A percentile compares a stretch with the other conserved stretches of the same genome.
Conservation (phyloP, 1,284 basidiomycete genomes). For the Kalmanozyma brasiliensis region DNA sequence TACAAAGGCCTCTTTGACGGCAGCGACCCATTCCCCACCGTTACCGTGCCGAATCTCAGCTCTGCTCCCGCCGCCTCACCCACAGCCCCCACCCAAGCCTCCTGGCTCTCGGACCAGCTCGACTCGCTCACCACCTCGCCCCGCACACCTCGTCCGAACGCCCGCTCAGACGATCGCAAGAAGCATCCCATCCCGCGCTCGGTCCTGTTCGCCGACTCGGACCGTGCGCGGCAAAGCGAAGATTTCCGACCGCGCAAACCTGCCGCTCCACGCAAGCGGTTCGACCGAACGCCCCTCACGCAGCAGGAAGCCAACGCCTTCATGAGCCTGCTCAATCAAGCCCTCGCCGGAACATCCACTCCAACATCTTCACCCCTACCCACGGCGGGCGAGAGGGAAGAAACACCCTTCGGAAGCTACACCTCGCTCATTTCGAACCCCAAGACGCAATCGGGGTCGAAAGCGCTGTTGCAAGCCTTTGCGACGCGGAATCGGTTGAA, state of each 20-base stretch:
- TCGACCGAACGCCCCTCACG: conserved; percentile 35
- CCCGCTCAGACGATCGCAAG: conserved; percentile 6
- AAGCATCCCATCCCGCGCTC: conserved; percentile 32
- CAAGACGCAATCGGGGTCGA: conserved; percentile 18
- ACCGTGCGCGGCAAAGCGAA: conserved; percentile 19
- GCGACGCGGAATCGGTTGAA: conserved; percentile 29
- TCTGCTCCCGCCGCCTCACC: background rate
- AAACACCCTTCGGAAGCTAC: conserved; percentile 39
- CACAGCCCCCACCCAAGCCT: background rate
- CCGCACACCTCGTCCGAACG: conserved; percentile 3
- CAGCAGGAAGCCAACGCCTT: conserved; percentile 45
- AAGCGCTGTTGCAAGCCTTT: conserved; percentile 31
- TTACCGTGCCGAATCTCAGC: conserved; percentile 2
- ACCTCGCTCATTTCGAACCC: conserved; percentile 35
- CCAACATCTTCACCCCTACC: background rate
- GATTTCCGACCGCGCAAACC: conserved; percentile 20
- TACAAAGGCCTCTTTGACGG: conserved; percentile 39
- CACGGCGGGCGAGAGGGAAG: background rate
- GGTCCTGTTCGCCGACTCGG: conserved; percentile 37
- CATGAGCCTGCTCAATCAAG: conserved; percentile 34
- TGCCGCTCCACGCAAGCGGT: conserved; percentile 11
- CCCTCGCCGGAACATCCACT: conserved; percentile 22
- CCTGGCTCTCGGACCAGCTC: conserved; percentile 38
- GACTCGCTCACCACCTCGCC: conserved; percentile 27
- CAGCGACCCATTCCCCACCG: conserved; percentile 35